These are phyloP conservation scores for Hyphopichia homilentoma DNA, from an alignment of 805 yeast species.

Conservation along the genomic window DNA sequence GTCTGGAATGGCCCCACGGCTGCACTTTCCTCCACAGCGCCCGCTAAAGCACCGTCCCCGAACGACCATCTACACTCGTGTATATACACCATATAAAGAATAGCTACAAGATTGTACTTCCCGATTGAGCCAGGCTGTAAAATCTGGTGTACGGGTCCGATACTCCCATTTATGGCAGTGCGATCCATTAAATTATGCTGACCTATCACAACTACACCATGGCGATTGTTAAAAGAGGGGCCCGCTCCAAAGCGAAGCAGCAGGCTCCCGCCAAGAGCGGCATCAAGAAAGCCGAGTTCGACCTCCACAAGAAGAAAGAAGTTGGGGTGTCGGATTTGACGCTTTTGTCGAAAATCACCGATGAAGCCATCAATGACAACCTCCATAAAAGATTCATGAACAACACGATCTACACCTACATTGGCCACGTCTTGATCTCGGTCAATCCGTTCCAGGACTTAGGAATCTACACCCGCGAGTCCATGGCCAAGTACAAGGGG, in stretches of 20 bases:
- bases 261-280: conserved; percentile 54
- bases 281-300: conserved; percentile 86
- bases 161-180: no score
- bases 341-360: conserved; percentile 79
- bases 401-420: conserved; percentile 86
- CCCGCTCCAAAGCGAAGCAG: conserved; percentile 50
- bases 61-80: no score
- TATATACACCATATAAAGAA: no score
- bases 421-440: conserved; percentile 91
- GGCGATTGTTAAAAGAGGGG: conserved; percentile 79
- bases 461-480: conserved; percentile 87
- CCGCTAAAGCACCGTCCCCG: no score
- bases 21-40: no score
- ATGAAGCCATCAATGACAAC: conserved; percentile 90
- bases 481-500: conserved; percentile 74
- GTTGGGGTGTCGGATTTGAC: conserved; percentile 98
- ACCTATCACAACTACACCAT: conserved; percentile 29
- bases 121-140: no score
- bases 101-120: no score
- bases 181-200: no score
- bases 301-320: conserved; percentile 82
- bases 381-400: conserved; percentile 84
- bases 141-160: no score
- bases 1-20: no score
- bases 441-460: conserved; percentile 95